Evolutionary conservation across 2,329 filamentous ascomycete species (phyloP), one percentile per base, ranked within the genome.

Genomic region (Zymoseptoria brevis): DNA sequence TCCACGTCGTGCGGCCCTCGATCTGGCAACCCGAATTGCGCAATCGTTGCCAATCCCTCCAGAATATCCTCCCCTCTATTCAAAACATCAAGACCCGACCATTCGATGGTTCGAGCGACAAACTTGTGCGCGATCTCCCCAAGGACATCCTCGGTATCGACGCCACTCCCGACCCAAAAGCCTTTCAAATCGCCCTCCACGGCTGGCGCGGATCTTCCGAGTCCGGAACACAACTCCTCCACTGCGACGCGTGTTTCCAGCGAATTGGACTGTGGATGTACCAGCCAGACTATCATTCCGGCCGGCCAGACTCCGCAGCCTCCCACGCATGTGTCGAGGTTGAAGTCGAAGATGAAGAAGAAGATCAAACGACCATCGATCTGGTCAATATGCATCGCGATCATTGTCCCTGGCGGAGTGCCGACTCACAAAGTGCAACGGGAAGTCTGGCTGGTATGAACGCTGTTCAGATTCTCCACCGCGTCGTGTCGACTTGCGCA

Each of bases 221-320:
- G 57, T 76, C 84, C 1, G 83, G 87, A 21, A 84, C 87, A 49
- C 88, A 90, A 61, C 83, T 93, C 16, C 86, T 89, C 5, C 86
- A 85, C 4, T 99, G 94, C 73, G 82, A 87, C 60, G 89, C 90
- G 19, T 99, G 94, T 72, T 88, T 96, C 69, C 86, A 94, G 60
- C 85, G 92, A 1, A 79, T 97, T 0, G 94, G 94, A 0, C 80
- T 99, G 1, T 99, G 94, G 94, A 87, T 99, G 79, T 97, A 96
- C 73, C 72, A 91, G 87, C 73, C 83, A 84, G 67, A 81, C 48
- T 73, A 73, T 60, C 62, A 59, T 19, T 59, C 62, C 6, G 51
- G 64, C 24, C 62, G 60, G n/a, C 7, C 57, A 29, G 53, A 19
- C 5, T 35, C 59, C 35, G 16, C 35, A 16, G 16, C 35, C 35